Percentiles rank a stretch among this genome's conserved stretches.
These are phyloP conservation scores for Terana coerulea DNA, from an alignment of 768 basidiomycete species.

Conservation along the genomic window DNA sequence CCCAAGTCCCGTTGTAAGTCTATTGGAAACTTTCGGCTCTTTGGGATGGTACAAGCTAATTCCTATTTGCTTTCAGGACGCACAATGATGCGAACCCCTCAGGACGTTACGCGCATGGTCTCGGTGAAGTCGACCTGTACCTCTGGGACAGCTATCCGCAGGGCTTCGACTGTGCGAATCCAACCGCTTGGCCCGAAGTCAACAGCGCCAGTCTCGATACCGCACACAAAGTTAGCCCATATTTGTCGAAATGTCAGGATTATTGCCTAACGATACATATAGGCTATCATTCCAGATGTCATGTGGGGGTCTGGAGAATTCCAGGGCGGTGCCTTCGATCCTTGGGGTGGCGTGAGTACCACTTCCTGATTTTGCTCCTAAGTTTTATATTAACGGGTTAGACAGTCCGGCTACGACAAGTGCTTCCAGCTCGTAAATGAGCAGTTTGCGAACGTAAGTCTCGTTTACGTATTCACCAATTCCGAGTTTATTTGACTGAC, in stretches of 20 bases:
- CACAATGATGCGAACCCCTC: conserved; percentile 18
- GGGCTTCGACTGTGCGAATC: conserved; percentile 21
- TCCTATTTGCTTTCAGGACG: conserved; percentile 6
- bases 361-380: background rate
- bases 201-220: conserved; percentile 7
- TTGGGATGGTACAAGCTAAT: too few species aligned
- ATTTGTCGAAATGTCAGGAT: too few species aligned
- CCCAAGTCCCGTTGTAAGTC: conserved; percentile 18
- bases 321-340: conserved; percentile 22
- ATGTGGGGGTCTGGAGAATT: conserved; percentile 20
- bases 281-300: conserved; percentile 17
- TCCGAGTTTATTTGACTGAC: background rate
- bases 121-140: conserved; percentile 21
- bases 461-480: background rate
- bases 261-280: background rate
- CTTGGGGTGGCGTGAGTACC: conserved; percentile 22
- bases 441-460: conserved; percentile 25
- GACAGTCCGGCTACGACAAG: conserved; percentile 22
- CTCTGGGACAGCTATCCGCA: conserved; percentile 22
- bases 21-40: background rate
- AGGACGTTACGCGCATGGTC: conserved; percentile 18
- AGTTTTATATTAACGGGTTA: background rate
- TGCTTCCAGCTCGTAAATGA: conserved; percentile 21
- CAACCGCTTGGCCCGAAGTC: conserved; percentile 13
- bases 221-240: conserved; percentile 15